Evolutionary conservation across 352 stramenopile species (phyloP).

Genomic region (Phytopythium oedochilum): DNA sequence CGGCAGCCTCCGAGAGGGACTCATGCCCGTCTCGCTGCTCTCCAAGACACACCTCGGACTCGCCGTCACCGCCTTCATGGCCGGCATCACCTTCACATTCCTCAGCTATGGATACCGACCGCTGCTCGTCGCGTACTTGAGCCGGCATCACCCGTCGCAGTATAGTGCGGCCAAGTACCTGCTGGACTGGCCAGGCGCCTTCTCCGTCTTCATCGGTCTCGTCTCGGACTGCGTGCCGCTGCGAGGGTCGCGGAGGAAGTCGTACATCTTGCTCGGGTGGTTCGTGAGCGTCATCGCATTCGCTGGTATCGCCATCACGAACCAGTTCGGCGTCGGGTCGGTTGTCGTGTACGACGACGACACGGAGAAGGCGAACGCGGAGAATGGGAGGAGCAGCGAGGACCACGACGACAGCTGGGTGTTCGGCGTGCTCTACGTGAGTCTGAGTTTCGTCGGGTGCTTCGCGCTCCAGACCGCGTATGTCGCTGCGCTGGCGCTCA

Average conservation of each 20-base stretch:
- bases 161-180: constrained; percentile 25
- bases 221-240: constrained; percentile 82
- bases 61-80: constrained; percentile 22
- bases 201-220: constrained; percentile 84
- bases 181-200: constrained; percentile 61
- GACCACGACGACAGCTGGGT: constrained; percentile 7
- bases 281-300: constrained; percentile 22
- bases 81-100: constrained; percentile 25
- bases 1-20: constrained; percentile 36
- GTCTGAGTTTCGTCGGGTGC: constrained; percentile 25
- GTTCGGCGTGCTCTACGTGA: constrained; percentile 17
- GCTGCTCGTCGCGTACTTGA: constrained; percentile 41
- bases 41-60: constrained; percentile 33
- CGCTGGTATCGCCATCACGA: constrained; percentile 10
- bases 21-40: constrained; percentile 29
- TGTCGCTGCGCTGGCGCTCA: constrained; percentile 33
- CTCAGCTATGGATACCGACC: constrained; percentile 30
- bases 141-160: constrained; percentile 24
- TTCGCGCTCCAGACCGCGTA: constrained; percentile 36
- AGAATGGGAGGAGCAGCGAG: too few species aligned
- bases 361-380: constrained; percentile 6
- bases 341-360: constrained; percentile 12
- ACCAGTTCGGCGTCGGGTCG: constrained; percentile 9
- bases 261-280: constrained; percentile 85
- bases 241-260: constrained; percentile 74